Percentiles rank a stretch among this genome's conserved stretches.
Conservation (phyloP, 1,139 yeast genomes). For the Candida freyschussii region DNA sequence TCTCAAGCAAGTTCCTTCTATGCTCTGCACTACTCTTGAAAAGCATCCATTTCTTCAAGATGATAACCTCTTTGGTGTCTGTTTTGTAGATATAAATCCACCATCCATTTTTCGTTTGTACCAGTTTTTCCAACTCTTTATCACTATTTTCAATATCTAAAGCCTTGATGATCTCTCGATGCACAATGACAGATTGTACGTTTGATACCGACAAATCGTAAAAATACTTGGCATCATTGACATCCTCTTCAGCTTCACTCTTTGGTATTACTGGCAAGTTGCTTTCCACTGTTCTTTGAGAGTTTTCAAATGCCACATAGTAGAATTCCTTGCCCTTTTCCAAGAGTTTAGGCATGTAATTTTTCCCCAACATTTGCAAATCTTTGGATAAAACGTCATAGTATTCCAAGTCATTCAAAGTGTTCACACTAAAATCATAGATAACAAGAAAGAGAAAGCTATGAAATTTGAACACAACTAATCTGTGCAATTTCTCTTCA, state of each 20-base stretch:
- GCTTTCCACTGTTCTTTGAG: constrained; percentile 9
- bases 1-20: constrained; percentile 17
- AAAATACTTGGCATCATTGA: constrained; percentile 9
- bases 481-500: constrained; percentile 13
- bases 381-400: constrained; percentile 12
- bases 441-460: constrained; percentile 12
- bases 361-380: constrained; percentile 2
- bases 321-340: constrained; percentile 12
- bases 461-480: constrained; percentile 15
- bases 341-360: constrained; percentile 2
- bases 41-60: constrained; percentile 19
- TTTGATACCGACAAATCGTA: constrained; percentile 16
- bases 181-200: constrained; percentile 14
- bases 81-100: constrained; percentile 19
- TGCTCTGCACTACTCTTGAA: constrained; percentile 2
- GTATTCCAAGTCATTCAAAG: constrained; percentile 13
- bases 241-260: constrained; percentile 12
- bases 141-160: constrained; percentile 3
- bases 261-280: constrained; percentile 20
- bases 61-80: constrained; percentile 10
- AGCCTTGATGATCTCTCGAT: constrained; percentile 16
- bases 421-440: constrained; percentile 17
- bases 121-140: constrained; percentile 17
- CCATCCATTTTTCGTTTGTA: constrained; percentile 22
- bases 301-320: constrained; percentile 13